Percentiles rank a stretch among this genome's conserved stretches.
These are phyloP conservation scores for Eucalyptus virginea DNA, from an alignment of 345 rosid species.

Conservation along the genomic window DNA sequence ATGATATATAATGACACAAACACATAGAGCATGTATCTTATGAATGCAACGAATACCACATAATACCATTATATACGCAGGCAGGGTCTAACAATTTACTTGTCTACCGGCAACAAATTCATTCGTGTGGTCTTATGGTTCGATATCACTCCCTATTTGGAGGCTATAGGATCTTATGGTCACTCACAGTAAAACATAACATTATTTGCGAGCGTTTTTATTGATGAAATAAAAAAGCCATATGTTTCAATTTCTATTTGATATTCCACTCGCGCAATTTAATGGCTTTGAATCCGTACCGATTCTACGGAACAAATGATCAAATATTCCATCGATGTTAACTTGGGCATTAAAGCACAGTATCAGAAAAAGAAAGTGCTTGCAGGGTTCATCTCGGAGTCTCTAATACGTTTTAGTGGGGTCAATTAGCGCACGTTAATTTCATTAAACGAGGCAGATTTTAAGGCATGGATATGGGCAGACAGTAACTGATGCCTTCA, in stretches of 20 bases:
- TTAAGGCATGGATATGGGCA: not conserved
- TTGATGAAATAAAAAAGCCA: not conserved
- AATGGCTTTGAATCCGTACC: not conserved
- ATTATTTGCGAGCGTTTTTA: not conserved
- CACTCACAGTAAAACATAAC: too few relatives aligned
- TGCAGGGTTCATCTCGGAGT: not conserved
- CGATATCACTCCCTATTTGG: not conserved
- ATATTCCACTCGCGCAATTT: not conserved
- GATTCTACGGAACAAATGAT: not conserved
- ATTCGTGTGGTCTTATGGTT: not conserved
- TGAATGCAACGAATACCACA: not conserved
- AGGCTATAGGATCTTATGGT: not conserved
- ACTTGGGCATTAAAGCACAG: not conserved
- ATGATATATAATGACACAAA: not conserved
- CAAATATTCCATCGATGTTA: not conserved
- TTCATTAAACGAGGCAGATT: not conserved
- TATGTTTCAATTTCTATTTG: not conserved
- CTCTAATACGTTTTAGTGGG: not conserved
- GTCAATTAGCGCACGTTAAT: not conserved
- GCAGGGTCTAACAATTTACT: not conserved
- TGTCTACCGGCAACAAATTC: too few relatives aligned
- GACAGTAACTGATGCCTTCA: not conserved
- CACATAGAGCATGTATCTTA: not conserved
- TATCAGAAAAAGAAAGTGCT: not conserved
- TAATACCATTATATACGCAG: not conserved